A percentile compares a stretch with the other conserved stretches of the same genome.
Evolutionary conservation across 768 basidiomycete genomes (phyloP).

Genomic region (Mycena olivaceomarginata): DNA sequence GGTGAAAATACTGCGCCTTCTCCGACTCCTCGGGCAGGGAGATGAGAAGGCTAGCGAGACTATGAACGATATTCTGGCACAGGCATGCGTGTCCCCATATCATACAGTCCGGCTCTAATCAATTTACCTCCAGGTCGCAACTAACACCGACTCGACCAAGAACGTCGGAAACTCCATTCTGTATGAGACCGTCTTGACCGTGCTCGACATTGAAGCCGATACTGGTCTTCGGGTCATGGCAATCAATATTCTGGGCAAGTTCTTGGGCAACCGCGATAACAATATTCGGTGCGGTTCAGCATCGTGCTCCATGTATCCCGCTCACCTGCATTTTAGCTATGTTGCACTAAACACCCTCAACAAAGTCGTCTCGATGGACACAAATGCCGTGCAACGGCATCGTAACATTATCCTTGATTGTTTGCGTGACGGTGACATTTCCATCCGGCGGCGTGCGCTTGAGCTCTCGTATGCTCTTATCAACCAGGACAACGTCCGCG

Average conservation of each 20-base stretch:
- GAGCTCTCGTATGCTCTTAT: constrained; percentile 98
- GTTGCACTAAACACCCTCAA: constrained; percentile 98
- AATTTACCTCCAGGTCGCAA: constrained; percentile 84
- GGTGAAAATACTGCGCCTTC: constrained; percentile 92
- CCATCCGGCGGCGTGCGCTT: constrained; percentile 96
- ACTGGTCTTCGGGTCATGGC: constrained; percentile 98
- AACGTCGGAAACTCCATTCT: constrained; percentile 99
- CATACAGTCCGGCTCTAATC: background rate
- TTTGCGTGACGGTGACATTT: constrained; percentile 98
- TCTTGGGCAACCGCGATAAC: constrained; percentile 97
- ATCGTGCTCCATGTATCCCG: constrained; percentile 3
- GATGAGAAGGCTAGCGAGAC: constrained; percentile 93
- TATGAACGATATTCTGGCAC: constrained; percentile 99
- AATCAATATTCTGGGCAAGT: constrained; percentile 99
- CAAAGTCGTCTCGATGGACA: constrained; percentile 98
- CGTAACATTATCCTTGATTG: constrained; percentile 99
- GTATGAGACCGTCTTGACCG: constrained; percentile 97
- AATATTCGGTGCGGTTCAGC: constrained; percentile 90
- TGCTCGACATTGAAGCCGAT: constrained; percentile 98
- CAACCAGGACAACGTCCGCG: constrained; percentile 94
- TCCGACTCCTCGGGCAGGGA: constrained; percentile 91
- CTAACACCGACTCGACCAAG: constrained; percentile 97
- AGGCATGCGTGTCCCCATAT: constrained; percentile 66
- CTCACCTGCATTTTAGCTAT: constrained; percentile 74
- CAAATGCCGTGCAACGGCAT: constrained; percentile 98